phyloP scores from a whole-genome alignment of 768 basidiomycete genomes.

The Kwoniella dejecticola region DNA sequence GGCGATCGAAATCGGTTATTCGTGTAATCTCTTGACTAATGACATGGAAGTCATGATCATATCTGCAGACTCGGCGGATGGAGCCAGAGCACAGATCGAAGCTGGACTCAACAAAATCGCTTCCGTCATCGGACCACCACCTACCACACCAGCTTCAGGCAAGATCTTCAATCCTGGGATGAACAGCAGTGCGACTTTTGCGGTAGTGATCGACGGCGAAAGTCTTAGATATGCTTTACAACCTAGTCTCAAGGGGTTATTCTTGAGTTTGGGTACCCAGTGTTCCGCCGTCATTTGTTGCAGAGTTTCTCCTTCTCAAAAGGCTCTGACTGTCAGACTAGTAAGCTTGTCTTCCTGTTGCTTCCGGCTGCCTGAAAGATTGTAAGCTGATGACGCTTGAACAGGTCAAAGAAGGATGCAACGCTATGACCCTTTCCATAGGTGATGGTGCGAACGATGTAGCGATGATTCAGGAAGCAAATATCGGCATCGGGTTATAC shows the following conservation, averaged over 20 bases:
- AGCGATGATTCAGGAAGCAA: slow-evolving; percentile 99
- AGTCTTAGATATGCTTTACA: slow-evolving; percentile 80
- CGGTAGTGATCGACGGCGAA: slow-evolving; percentile 95
- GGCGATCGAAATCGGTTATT: slow-evolving; percentile 96
- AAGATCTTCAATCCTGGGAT: slow-evolving; percentile 20
- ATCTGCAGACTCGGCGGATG: slow-evolving; percentile 75
- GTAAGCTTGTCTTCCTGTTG: no score
- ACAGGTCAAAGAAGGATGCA: slow-evolving; percentile 90
- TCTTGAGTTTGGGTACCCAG: slow-evolving; percentile 89
- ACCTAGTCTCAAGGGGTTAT: slow-evolving; percentile 75
- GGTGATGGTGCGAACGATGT: slow-evolving; percentile 97
- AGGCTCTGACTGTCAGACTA: slow-evolving; percentile 92
- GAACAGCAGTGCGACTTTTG: slow-evolving; percentile 66
- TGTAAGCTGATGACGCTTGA: slow-evolving; percentile 7
- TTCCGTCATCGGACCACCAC: slow-evolving; percentile 74
- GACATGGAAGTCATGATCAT: slow-evolving; percentile 98
- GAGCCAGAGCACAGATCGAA: slow-evolving; percentile 82
- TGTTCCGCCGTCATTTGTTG: slow-evolving; percentile 99
- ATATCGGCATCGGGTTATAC: slow-evolving; percentile 89
- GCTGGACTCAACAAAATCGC: slow-evolving; percentile 93
- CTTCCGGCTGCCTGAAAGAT: neutral
- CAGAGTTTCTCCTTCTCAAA: slow-evolving; percentile 95
- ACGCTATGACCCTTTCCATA: slow-evolving; percentile 94
- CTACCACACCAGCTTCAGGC: slow-evolving; percentile 13
- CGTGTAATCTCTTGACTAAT: slow-evolving; percentile 88